These are phyloP conservation scores for Phytophthora meadii DNA, from an alignment of 352 stramenopile species.

Conservation along the genomic window DNA sequence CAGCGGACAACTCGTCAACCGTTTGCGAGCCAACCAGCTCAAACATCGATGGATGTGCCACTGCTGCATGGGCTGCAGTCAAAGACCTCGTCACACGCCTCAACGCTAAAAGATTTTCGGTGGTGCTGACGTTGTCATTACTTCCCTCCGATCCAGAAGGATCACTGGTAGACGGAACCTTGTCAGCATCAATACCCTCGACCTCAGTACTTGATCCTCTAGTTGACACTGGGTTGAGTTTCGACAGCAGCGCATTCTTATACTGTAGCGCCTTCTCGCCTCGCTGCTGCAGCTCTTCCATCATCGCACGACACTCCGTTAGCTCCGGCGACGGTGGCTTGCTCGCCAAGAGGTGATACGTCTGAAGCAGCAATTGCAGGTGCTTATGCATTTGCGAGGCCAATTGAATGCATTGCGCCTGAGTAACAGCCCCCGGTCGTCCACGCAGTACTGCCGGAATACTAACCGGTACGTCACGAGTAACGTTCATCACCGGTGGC, in stretches of 20 bases:
- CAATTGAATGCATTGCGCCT: constrained; percentile 81
- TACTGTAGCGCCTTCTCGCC: constrained; percentile 67
- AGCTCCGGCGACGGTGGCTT: constrained; percentile 11
- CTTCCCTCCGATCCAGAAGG: constrained; percentile 2
- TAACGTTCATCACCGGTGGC: constrained; percentile 12
- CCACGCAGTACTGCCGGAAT: constrained; percentile 22
- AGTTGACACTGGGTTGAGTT: constrained; percentile 47
- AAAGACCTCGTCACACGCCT: constrained; percentile 81
- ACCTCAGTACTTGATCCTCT: constrained; percentile 11
- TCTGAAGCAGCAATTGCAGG: constrained; percentile 82
- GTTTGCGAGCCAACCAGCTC: constrained; percentile 77
- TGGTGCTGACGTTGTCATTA: constrained; percentile 6
- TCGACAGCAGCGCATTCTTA: constrained; percentile 72
- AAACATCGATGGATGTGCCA: constrained; percentile 88
- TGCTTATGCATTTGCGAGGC: constrained; percentile 91
- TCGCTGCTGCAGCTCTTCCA: constrained; percentile 69
- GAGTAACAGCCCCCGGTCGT: constrained; percentile 45
- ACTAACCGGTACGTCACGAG: background rate
- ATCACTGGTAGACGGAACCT: constrained; percentile 8
- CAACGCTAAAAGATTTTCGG: constrained; percentile 41
- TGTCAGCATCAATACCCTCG: constrained; percentile 2
- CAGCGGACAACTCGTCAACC: constrained; percentile 56
- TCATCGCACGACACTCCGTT: constrained; percentile 63
- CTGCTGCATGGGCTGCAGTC: constrained; percentile 76
- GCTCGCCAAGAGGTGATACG: constrained; percentile 59